Conservation (phyloP, 176 grass and related monocot species). For the Aegilops speltoides region DNA sequence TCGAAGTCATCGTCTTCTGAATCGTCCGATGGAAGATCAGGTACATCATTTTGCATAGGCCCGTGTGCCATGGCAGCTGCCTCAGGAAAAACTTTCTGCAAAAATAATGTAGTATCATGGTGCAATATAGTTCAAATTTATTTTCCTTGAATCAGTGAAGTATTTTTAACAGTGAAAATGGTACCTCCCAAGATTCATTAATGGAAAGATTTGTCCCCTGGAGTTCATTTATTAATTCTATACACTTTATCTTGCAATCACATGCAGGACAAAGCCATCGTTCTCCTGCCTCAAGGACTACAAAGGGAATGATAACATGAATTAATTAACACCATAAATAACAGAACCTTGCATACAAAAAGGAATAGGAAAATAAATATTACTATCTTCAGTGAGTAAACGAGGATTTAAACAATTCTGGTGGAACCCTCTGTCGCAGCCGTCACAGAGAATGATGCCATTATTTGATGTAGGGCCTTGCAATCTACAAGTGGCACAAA, state of each 20-base stretch:
- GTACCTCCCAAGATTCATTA: slow-evolving; percentile 81
- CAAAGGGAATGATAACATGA: slow-evolving; percentile 40
- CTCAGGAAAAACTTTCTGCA: slow-evolving; percentile 94
- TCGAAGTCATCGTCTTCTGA: slow-evolving; percentile 81
- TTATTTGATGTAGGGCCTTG: slow-evolving; percentile 29
- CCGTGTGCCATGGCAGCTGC: slow-evolving; percentile 49
- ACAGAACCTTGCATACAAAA: background rate
- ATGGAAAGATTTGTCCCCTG: slow-evolving; percentile 64
- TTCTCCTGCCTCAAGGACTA: slow-evolving; percentile 72
- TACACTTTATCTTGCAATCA: slow-evolving; percentile 88
- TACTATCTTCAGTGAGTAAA: too few species aligned
- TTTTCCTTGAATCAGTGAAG: slow-evolving; percentile 10
- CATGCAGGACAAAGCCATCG: slow-evolving; percentile 94
- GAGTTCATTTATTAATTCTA: slow-evolving; percentile 72
- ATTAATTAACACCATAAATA: slow-evolving; percentile 8
- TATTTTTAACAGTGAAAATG: background rate
- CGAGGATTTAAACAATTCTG: too few species aligned
- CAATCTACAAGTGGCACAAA: slow-evolving; percentile 71
- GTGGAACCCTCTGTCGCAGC: too few species aligned
- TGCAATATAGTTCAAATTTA: slow-evolving; percentile 12
- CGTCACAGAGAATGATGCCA: too few species aligned
- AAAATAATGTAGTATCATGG: slow-evolving; percentile 23
- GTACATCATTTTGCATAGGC: slow-evolving; percentile 35
- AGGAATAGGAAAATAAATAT: too few species aligned
- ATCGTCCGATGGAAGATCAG: slow-evolving; percentile 80